Evolutionary conservation across 1,139 yeast genomes (phyloP).

Genomic region (Hansenula sp.): DNA sequence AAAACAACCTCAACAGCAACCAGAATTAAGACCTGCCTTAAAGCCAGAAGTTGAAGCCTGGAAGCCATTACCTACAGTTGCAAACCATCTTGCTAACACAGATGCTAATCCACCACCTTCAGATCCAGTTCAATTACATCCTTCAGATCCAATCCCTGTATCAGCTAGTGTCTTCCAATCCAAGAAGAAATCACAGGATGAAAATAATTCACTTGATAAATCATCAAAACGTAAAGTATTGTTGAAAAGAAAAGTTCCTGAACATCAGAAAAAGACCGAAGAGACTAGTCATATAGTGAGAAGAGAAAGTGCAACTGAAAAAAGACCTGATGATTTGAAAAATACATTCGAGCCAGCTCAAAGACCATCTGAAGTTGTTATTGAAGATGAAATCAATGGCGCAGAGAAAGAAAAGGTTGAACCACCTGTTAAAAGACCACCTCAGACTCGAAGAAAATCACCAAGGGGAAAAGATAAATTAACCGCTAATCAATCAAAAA

Average conservation of each 20-base stretch:
- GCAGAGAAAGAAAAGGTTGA: background rate
- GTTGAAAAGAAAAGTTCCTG: constrained; percentile 17
- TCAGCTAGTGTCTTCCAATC: constrained; percentile 4
- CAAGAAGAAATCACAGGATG: constrained; percentile 5
- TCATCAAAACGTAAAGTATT: constrained; percentile 11
- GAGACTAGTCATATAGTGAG: constrained; percentile 5
- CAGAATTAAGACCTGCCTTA: constrained; percentile 13
- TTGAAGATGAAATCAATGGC: too few relatives aligned
- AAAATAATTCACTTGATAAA: constrained; percentile 1
- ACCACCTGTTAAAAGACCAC: too few relatives aligned
- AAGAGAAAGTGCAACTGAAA: constrained; percentile 4
- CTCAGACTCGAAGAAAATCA: too few relatives aligned
- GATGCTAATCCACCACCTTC: background rate
- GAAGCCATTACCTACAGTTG: constrained; percentile 4
- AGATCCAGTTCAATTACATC: background rate
- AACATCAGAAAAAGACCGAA: constrained; percentile 13
- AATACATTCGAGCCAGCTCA: too few relatives aligned
- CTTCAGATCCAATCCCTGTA: constrained; percentile 1
- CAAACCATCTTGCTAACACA: background rate
- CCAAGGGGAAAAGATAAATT: too few relatives aligned
- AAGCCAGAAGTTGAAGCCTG: constrained; percentile 17
- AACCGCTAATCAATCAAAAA: too few relatives aligned
- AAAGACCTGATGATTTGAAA: too few relatives aligned
- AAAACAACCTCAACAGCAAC: too few relatives aligned
- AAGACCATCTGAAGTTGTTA: too few relatives aligned